phyloP scores from a whole-genome alignment of 1,284 basidiomycete species.

The Trichosporon coremiiforme region DNA sequence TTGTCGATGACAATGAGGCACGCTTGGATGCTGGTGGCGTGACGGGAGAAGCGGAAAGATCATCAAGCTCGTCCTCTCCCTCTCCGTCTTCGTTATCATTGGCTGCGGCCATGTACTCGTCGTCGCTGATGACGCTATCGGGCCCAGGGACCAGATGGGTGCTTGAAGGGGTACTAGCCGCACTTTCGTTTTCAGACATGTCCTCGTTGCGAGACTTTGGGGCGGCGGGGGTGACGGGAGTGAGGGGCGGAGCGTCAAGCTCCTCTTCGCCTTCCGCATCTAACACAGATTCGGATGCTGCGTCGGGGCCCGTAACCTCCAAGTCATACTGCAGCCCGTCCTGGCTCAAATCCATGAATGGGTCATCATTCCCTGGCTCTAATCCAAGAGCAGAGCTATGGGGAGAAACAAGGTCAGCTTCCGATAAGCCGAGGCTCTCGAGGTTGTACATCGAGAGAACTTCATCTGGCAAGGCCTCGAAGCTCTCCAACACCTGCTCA shows the following conservation, averaged over 20 bases:
- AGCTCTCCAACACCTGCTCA: too few species aligned
- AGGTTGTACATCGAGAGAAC: not conserved
- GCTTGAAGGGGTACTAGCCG: not conserved
- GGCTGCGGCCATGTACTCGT: not conserved
- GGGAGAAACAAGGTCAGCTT: not conserved
- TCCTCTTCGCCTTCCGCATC: not conserved
- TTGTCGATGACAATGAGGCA: not conserved
- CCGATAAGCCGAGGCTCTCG: not conserved
- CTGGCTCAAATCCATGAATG: not conserved
- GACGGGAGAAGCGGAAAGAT: not conserved
- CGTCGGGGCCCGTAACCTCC: too few species aligned
- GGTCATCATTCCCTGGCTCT: too few species aligned
- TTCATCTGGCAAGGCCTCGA: too few species aligned
- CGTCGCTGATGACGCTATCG: constrained; percentile 6
- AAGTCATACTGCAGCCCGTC: not conserved
- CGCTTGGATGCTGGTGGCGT: not conserved
- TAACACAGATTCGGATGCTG: not conserved
- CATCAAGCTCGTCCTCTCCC: not conserved
- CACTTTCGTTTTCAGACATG: not conserved
- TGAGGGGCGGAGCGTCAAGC: not conserved
- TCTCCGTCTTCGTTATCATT: not conserved
- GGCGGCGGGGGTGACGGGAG: not conserved
- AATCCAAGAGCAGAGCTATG: not conserved
- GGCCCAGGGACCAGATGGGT: not conserved
- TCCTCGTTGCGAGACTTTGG: not conserved